A percentile compares a stretch with the other conserved stretches of the same genome.
Conservation (phyloP, 1,284 basidiomycete species). For the Inonotus hispidus region DNA sequence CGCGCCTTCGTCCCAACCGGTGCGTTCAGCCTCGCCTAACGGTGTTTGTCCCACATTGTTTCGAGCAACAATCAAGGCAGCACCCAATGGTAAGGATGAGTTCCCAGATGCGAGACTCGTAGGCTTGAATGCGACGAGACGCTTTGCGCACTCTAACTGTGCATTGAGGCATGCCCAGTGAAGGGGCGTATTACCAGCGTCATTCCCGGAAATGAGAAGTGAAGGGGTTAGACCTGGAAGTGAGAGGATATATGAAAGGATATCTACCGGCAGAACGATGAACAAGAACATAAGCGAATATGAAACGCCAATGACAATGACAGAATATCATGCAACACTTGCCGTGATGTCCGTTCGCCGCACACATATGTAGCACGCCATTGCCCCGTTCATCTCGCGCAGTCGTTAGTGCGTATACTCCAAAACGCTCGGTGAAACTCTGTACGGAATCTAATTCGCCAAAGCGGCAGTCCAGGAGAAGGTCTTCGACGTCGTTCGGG, state of each 20-base stretch:
- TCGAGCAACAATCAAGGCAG: constrained; percentile 65
- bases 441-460: constrained; percentile 78
- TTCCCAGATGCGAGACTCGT: neutral
- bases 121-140: constrained; percentile 48
- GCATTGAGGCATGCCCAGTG: constrained; percentile 88
- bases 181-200: constrained; percentile 70
- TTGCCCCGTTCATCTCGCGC: constrained; percentile 75
- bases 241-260: constrained; percentile 66
- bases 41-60: constrained; percentile 66
- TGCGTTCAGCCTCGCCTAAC: constrained; percentile 69
- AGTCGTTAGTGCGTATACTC: constrained; percentile 43
- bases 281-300: neutral
- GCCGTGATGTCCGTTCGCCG: constrained; percentile 85
- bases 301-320: too few species aligned
- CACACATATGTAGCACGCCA: constrained; percentile 77
- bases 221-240: constrained; percentile 44
- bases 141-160: constrained; percentile 61
- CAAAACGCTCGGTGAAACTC: constrained; percentile 57
- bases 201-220: constrained; percentile 58
- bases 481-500: constrained; percentile 63
- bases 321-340: constrained; percentile 24
- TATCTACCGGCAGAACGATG: constrained; percentile 43
- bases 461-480: constrained; percentile 80
- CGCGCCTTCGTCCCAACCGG: constrained; percentile 76
- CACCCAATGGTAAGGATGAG: constrained; percentile 40